These are phyloP conservation scores for Penicillium sp. DNA, from an alignment of 2,329 filamentous ascomycete species.

Conservation along the genomic window DNA sequence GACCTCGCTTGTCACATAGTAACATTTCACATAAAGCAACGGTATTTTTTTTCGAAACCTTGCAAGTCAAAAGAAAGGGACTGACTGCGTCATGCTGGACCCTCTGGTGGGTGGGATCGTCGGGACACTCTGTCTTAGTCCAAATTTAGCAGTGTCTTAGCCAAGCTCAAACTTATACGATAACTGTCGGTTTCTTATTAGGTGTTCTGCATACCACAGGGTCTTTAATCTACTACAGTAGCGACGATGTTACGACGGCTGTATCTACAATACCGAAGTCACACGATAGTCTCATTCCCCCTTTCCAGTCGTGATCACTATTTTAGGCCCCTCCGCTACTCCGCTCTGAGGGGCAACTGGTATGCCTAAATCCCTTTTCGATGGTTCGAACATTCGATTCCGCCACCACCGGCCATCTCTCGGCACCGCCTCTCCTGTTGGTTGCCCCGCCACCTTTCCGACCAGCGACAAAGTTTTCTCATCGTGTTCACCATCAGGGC, in stretches of 20 bases:
- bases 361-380: neutral
- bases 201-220: neutral
- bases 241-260: neutral
- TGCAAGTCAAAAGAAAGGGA: neutral
- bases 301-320: neutral
- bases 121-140: slow-evolving; percentile 3
- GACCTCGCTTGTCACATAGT: neutral
- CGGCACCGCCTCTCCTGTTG: neutral
- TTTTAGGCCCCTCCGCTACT: neutral
- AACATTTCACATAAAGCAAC: neutral
- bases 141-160: slow-evolving; percentile 22
- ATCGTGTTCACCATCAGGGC: neutral
- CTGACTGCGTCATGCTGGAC: slow-evolving; percentile 1
- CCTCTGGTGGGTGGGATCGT: slow-evolving; percentile 10
- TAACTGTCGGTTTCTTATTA: neutral
- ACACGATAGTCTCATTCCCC: neutral
- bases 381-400: neutral
- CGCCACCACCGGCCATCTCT: neutral
- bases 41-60: neutral
- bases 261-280: neutral
- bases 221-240: neutral
- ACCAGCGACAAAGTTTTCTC: neutral
- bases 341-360: neutral
- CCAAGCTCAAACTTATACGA: slow-evolving; percentile 7
- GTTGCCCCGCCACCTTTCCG: neutral